These are phyloP conservation scores for Botrytis fragariae DNA, from an alignment of 2,329 filamentous ascomycete species.

Conservation along the genomic window DNA sequence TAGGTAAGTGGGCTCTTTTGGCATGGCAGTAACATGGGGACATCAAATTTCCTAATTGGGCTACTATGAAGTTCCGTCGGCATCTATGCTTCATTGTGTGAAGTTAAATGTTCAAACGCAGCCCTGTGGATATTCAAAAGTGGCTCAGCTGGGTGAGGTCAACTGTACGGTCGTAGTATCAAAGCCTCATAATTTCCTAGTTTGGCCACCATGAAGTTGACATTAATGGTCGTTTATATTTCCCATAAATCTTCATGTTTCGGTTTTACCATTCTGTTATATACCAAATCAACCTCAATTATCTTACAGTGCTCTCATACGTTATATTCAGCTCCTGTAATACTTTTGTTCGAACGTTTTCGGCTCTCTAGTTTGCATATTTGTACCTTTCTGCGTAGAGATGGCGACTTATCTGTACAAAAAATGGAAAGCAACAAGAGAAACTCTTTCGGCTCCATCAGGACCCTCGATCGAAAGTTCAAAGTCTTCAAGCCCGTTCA, in stretches of 20 bases:
- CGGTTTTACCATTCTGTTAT: not conserved
- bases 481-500: not conserved
- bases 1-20: not conserved
- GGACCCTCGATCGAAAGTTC: not conserved
- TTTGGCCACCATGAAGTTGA: constrained; percentile 4
- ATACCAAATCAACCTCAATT: not conserved
- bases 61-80: not conserved
- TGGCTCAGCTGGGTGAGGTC: not conserved
- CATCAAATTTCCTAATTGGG: not conserved
- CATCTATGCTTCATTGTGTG: not conserved
- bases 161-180: not conserved
- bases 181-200: not conserved
- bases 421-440: constrained; percentile 14
- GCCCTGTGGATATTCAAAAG: not conserved
- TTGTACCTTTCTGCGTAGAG: not conserved
- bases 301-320: not conserved
- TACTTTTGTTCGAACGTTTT: not conserved
- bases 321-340: not conserved
- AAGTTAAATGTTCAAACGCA: not conserved
- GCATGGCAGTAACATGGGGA: not conserved
- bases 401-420: constrained; percentile 13
- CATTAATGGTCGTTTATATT: not conserved
- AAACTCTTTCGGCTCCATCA: not conserved
- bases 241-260: not conserved
- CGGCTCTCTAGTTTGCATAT: not conserved